Conservation (phyloP, 441 rosid species). For the Euphorbia celastroides region DNA sequence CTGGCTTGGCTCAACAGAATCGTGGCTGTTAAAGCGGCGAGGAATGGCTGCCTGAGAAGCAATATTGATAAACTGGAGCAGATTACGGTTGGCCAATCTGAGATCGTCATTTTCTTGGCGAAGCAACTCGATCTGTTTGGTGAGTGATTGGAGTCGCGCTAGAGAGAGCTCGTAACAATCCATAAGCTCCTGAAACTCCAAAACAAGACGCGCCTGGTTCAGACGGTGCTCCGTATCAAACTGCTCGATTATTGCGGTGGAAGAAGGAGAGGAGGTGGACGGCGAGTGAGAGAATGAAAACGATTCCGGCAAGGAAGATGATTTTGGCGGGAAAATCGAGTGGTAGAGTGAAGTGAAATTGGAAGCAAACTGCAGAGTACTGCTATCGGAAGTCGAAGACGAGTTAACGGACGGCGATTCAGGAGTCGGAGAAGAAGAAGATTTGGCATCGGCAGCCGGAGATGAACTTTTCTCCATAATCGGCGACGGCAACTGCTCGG, state of each 20-base stretch:
- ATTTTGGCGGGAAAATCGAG: constrained; percentile 62
- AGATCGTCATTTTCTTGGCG: constrained; percentile 51
- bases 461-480: constrained; percentile 45
- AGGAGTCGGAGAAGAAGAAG: constrained; percentile 12
- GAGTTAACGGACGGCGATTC: constrained; percentile 12
- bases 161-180: constrained; percentile 56
- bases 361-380: constrained; percentile 34
- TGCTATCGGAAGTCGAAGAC: constrained; percentile 24
- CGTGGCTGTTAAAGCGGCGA: constrained; percentile 1
- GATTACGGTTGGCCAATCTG: constrained; percentile 46
- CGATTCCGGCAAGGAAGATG: constrained; percentile 28
- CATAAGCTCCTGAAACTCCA: constrained; percentile 60
- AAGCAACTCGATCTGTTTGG: constrained; percentile 43
- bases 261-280: constrained; percentile 25
- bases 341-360: constrained; percentile 50
- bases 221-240: constrained; percentile 56
- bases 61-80: constrained; percentile 44
- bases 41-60: constrained; percentile 32
- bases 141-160: constrained; percentile 45
- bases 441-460: constrained; percentile 30
- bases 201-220: constrained; percentile 57
- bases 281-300: constrained; percentile 23
- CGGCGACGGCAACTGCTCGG: constrained; percentile 1
- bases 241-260: constrained; percentile 11
- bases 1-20: constrained; percentile 20